Evolutionary conservation across 140 eudicot genomes (phyloP).

Genomic region (Flaveria floridana): DNA sequence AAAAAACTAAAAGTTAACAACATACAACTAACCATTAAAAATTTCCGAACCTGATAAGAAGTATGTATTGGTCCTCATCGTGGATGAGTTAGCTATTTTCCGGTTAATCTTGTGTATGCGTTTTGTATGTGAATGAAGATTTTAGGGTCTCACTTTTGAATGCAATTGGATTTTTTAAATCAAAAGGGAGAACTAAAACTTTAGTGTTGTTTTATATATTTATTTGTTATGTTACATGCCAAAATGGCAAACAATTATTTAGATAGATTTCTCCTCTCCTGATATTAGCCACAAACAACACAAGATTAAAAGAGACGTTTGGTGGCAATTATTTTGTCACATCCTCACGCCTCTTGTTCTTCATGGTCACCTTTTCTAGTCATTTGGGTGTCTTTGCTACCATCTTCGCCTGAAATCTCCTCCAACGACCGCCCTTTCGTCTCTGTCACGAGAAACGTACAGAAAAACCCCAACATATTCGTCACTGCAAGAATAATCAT

Average conservation of each 20-base stretch:
- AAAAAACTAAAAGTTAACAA: too few relatives aligned
- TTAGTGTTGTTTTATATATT: not conserved
- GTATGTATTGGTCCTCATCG: too few relatives aligned
- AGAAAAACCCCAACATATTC: conserved; percentile 52
- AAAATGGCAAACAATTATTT: conserved; percentile 14
- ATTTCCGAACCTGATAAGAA: too few relatives aligned
- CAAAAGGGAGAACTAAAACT: not conserved
- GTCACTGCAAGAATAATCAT: conserved; percentile 55
- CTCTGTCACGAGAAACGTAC: conserved; percentile 56
- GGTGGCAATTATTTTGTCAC: not conserved
- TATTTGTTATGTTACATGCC: conserved; percentile 18
- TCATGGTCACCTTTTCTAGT: conserved; percentile 4
- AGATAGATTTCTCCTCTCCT: not conserved
- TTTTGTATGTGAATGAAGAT: too few relatives aligned
- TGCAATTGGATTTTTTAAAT: too few relatives aligned
- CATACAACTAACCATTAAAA: too few relatives aligned
- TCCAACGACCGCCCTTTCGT: conserved; percentile 65
- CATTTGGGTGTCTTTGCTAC: conserved; percentile 32
- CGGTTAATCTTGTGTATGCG: too few relatives aligned
- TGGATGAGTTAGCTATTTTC: too few relatives aligned
- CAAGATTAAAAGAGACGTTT: not conserved
- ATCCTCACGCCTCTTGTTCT: conserved; percentile 19
- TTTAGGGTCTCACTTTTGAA: too few relatives aligned
- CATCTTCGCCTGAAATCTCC: conserved; percentile 70
- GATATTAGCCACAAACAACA: conserved; percentile 1